Evolutionary conservation across 2,329 filamentous ascomycete species (phyloP).

Genomic region (Ophiostoma australiae): DNA sequence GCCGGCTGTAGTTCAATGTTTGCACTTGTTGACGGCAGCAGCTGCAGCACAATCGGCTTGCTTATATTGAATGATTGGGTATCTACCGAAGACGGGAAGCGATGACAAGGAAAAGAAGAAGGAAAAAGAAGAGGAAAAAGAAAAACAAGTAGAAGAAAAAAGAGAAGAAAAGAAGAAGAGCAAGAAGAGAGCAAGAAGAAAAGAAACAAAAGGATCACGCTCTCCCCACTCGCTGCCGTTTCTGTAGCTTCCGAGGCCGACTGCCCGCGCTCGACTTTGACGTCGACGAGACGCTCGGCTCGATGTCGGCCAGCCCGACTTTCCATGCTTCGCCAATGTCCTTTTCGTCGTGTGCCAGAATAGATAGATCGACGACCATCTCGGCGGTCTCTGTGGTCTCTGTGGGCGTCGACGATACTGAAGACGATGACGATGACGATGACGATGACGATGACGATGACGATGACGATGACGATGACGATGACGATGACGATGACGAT

Average conservation of each 20-base stretch:
- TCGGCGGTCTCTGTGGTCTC: neutral
- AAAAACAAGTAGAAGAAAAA: neutral
- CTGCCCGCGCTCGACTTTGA: neutral
- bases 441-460: neutral
- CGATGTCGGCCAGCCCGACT: neutral
- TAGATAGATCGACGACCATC: neutral
- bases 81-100: neutral
- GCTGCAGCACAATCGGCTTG: neutral
- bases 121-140: neutral
- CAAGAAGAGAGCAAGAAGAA: neutral
- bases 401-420: neutral
- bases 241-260: constrained; percentile 6
- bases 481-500: neutral
- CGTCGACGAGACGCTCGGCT: neutral
- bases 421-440: neutral
- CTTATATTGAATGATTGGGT: neutral
- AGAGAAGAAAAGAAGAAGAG: neutral
- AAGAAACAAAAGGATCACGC: neutral
- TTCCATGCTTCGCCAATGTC: neutral
- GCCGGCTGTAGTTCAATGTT: no score
- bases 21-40: neutral
- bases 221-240: neutral
- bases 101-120: neutral
- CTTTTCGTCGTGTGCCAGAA: neutral
- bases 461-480: neutral